Conservation (phyloP, 805 yeast genomes). For the Wickerhamomyces bovis region DNA sequence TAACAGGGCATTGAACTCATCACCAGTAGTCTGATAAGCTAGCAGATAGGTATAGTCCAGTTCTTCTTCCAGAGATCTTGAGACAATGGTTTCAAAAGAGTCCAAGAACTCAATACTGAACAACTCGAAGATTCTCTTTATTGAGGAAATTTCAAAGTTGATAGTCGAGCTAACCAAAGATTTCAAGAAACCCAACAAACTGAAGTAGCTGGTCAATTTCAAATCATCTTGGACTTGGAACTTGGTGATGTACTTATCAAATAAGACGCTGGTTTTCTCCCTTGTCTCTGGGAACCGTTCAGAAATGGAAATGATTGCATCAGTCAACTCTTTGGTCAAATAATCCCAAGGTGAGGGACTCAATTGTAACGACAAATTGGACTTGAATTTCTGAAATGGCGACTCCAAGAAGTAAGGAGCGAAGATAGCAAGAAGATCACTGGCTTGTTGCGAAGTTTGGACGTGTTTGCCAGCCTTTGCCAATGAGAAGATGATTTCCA, state of each 20-base stretch:
- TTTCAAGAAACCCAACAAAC: slow-evolving; percentile 33
- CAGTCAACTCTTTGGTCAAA: slow-evolving; percentile 29
- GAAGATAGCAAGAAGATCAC: slow-evolving; percentile 34
- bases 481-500: slow-evolving; percentile 49
- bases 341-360: slow-evolving; percentile 35
- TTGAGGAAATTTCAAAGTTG: slow-evolving; percentile 14
- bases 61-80: slow-evolving; percentile 27
- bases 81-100: slow-evolving; percentile 23
- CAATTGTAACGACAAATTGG: slow-evolving; percentile 27
- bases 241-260: slow-evolving; percentile 23
- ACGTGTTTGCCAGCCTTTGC: slow-evolving; percentile 30
- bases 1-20: slow-evolving; percentile 28
- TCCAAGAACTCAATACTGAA: slow-evolving; percentile 14
- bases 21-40: slow-evolving; percentile 31
- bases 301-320: slow-evolving; percentile 24
- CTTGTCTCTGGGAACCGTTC: slow-evolving; percentile 24
- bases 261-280: slow-evolving; percentile 13
- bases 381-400: slow-evolving; percentile 43
- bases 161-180: slow-evolving; percentile 22
- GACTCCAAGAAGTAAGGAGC: slow-evolving; percentile 43
- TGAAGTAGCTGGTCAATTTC: slow-evolving; percentile 23
- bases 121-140: slow-evolving; percentile 24
- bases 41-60: slow-evolving; percentile 27
- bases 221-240: slow-evolving; percentile 10
- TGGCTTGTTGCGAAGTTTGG: slow-evolving; percentile 32